Conservation (phyloP, 805 yeast genomes). For the Yarrowia sp. region DNA sequence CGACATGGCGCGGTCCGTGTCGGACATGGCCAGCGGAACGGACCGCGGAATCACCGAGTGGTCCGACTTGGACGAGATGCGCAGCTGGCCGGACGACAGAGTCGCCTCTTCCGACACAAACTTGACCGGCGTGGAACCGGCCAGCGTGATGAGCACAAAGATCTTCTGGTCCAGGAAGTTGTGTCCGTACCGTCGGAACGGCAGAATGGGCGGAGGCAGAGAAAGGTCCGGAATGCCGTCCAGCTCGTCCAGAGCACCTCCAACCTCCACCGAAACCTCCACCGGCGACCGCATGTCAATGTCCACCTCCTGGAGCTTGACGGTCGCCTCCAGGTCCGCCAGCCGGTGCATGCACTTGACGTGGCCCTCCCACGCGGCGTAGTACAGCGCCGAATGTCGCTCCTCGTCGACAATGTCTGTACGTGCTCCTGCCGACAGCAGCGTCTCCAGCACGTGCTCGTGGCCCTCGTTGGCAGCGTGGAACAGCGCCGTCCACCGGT, state of each 20-base stretch:
- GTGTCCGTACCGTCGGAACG: constrained; percentile 92
- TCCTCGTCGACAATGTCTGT: constrained; percentile 75
- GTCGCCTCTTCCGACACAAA: constrained; percentile 53
- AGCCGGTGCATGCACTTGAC: constrained; percentile 78
- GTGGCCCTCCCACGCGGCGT: constrained; percentile 95
- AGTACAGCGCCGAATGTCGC: constrained; percentile 78
- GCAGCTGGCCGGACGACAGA: constrained; percentile 64
- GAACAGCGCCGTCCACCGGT: constrained; percentile 93
- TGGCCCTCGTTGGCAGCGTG: constrained; percentile 91
- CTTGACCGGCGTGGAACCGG: constrained; percentile 54
- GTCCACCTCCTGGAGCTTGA: constrained; percentile 19
- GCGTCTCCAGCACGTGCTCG: constrained; percentile 67
- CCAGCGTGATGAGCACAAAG: constrained; percentile 69
- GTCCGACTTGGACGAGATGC: constrained; percentile 71
- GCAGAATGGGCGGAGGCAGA: constrained; percentile 95
- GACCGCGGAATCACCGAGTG: constrained; percentile 89
- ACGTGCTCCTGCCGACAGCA: constrained; percentile 77
- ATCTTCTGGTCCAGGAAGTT: constrained; percentile 91
- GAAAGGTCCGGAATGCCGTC: constrained; percentile 89
- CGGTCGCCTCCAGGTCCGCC: constrained; percentile 49
- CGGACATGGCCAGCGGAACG: constrained; percentile 76
- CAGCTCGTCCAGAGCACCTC: constrained; percentile 54
- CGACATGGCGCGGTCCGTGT: constrained; percentile 69
- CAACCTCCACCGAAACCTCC: no score
- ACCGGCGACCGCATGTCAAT: constrained; percentile 27